Conservation (phyloP, 108 stramenopile genomes). For the Aureococcus anophagefferens region DNA sequence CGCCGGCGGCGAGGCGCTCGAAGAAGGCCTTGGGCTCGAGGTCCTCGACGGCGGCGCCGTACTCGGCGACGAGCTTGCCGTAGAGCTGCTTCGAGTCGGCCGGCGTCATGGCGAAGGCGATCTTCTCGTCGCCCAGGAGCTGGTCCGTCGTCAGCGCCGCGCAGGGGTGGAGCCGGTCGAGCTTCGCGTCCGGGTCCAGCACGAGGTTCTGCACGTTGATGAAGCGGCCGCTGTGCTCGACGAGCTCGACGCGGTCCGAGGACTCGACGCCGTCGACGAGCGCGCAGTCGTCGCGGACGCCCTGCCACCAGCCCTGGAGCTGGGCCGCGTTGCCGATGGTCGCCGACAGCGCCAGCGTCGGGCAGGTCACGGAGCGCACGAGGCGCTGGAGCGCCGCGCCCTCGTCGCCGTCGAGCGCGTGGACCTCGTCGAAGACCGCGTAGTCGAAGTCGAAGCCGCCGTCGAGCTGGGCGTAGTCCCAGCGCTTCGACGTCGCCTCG, state of each 20-base stretch:
- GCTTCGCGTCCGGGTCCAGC: conserved; percentile 51
- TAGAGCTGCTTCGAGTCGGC: conserved; percentile 85
- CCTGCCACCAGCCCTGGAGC: conserved; percentile 82
- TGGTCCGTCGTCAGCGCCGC: conserved; percentile 85
- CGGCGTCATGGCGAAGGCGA: conserved; percentile 85
- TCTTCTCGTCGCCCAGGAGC: conserved; percentile 60
- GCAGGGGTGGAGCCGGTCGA: conserved; percentile 85
- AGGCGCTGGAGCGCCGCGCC: conserved; percentile 92
- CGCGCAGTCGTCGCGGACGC: conserved; percentile 70
- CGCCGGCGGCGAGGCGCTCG: conserved; percentile 39
- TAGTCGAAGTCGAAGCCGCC: conserved; percentile 98
- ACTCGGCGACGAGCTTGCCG: conserved; percentile 56
- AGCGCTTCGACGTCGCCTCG: conserved; percentile 73
- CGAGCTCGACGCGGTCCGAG: conserved; percentile 61
- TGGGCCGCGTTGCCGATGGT: conserved; percentile 94
- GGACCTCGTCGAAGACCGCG: conserved; percentile 95
- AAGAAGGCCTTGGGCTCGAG: conserved; percentile 89
- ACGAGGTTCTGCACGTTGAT: conserved; percentile 97
- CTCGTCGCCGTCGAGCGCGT: conserved; percentile 93
- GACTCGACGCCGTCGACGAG: conserved; percentile 21
- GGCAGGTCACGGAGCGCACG: conserved; percentile 84
- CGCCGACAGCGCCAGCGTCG: conserved; percentile 89
- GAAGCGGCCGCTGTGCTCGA: conserved; percentile 83
- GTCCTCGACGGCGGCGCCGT: conserved; percentile 59
- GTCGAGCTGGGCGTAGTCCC: conserved; percentile 86